Evolutionary conservation across 1,284 basidiomycete species (phyloP).

Genomic region (Laetiporus sulphureus): DNA sequence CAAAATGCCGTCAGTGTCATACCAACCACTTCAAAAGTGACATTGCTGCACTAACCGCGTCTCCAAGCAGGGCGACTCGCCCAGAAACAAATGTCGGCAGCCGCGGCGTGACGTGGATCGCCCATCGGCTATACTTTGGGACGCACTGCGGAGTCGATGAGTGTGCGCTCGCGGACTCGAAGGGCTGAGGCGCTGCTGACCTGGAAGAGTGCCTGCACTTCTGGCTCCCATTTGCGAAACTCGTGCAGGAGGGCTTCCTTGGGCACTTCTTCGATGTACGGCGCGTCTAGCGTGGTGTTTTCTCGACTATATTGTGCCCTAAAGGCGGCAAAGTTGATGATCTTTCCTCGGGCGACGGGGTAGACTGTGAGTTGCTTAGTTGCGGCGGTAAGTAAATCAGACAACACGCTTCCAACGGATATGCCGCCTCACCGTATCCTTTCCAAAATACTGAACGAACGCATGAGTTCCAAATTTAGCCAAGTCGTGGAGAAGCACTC

Average conservation of each 20-base stretch:
- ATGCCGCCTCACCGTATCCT: slow-evolving; percentile 26
- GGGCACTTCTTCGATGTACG: slow-evolving; percentile 29
- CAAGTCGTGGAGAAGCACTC: slow-evolving; percentile 10
- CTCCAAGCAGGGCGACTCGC: slow-evolving; percentile 42
- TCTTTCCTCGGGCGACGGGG: slow-evolving; percentile 33
- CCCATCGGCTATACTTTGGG: slow-evolving; percentile 35
- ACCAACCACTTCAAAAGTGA: not conserved
- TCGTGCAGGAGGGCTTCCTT: slow-evolving; percentile 23
- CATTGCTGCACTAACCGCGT: slow-evolving; percentile 37
- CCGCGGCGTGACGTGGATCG: slow-evolving; percentile 36
- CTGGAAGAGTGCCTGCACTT: slow-evolving; percentile 32
- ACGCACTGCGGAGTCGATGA: slow-evolving; percentile 11
- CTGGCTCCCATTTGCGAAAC: slow-evolving; percentile 36
- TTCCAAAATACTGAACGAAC: slow-evolving; percentile 34
- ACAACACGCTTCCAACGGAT: not conserved
- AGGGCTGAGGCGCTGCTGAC: slow-evolving; percentile 18
- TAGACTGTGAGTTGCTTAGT: slow-evolving; percentile 37
- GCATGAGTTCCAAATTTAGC: not conserved
- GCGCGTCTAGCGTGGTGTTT: slow-evolving; percentile 28
- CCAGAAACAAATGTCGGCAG: slow-evolving; percentile 33
- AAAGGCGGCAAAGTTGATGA: slow-evolving; percentile 39
- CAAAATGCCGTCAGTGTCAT: not conserved
- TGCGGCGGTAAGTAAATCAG: not conserved
- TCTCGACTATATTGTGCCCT: slow-evolving; percentile 27
- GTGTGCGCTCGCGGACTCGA: not conserved